Percentiles rank a stretch among this genome's conserved stretches.
Conservation (phyloP, 345 rosid genomes). For the Lepidium didymum region DNA sequence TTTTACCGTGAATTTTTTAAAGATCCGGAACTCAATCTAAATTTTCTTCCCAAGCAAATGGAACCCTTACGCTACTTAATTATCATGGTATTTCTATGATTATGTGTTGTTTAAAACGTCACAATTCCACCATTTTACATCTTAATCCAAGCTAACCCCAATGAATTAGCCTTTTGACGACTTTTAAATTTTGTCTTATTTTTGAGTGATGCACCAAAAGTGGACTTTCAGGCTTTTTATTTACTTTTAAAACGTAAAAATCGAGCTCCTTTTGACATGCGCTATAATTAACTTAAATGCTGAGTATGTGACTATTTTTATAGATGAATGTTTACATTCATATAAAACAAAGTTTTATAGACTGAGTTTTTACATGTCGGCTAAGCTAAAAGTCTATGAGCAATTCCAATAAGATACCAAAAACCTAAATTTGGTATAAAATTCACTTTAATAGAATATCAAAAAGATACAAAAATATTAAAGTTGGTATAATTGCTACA, state of each 20-base stretch:
- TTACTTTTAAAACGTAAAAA: neutral
- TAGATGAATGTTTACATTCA: neutral
- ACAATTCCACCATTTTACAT: neutral
- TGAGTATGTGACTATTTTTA: neutral
- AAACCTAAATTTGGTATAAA: no score
- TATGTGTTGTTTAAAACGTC: neutral
- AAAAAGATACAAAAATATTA: no score
- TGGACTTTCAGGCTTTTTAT: neutral
- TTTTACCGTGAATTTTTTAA: no score
- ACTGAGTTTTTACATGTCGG: neutral
- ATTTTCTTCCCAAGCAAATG: no score
- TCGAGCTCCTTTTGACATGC: neutral
- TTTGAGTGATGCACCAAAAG: neutral
- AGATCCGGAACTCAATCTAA: no score
- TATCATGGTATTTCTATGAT: neutral
- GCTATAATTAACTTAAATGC: neutral
- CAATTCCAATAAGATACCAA: no score
- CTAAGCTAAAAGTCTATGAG: neutral
- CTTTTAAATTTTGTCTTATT: neutral
- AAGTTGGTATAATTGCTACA: no score
- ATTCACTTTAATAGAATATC: no score
- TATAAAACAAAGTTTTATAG: neutral
- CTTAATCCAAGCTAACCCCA: neutral
- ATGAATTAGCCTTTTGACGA: neutral
- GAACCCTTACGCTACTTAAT: no score